Conservation (phyloP, 176 grass and related monocot genomes). For the Secale cereale region DNA sequence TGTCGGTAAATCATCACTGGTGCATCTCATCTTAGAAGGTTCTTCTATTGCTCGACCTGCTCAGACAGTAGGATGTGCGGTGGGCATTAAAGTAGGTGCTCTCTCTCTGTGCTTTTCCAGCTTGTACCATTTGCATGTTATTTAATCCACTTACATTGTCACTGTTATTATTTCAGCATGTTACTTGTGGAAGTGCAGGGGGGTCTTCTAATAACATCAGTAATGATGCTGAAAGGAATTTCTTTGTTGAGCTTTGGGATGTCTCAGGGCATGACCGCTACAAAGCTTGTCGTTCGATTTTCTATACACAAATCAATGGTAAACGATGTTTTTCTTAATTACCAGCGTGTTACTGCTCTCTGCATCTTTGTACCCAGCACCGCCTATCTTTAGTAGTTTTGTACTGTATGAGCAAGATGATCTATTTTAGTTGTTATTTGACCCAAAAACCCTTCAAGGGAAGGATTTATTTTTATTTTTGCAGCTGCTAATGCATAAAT, state of each 20-base stretch:
- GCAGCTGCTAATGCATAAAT: neutral
- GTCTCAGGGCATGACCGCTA: conserved; percentile 89
- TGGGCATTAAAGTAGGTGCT: conserved; percentile 60
- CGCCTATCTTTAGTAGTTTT: neutral
- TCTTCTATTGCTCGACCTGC: conserved; percentile 62
- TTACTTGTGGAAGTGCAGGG: conserved; percentile 69
- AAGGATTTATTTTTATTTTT: neutral
- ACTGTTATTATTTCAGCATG: conserved; percentile 63
- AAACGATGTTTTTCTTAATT: conserved; percentile 1
- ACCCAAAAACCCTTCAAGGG: neutral
- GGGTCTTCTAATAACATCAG: conserved; percentile 71
- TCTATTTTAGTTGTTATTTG: neutral
- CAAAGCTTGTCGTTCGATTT: conserved; percentile 80
- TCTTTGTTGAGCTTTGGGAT: conserved; percentile 99
- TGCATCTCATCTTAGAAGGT: conserved; percentile 69
- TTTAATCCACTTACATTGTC: conserved; percentile 27
- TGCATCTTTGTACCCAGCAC: neutral
- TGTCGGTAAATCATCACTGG: conserved; percentile 89
- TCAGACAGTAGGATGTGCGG: conserved; percentile 80
- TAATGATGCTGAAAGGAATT: conserved; percentile 67
- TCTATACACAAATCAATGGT: conserved; percentile 93
- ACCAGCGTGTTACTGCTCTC: neutral
- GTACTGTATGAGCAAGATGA: neutral
- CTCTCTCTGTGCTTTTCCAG: conserved; percentile 8
- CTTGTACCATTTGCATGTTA: neutral